Conservation (phyloP, 2,329 filamentous ascomycete species). For the Nannizziopsis arthrosporioides region DNA sequence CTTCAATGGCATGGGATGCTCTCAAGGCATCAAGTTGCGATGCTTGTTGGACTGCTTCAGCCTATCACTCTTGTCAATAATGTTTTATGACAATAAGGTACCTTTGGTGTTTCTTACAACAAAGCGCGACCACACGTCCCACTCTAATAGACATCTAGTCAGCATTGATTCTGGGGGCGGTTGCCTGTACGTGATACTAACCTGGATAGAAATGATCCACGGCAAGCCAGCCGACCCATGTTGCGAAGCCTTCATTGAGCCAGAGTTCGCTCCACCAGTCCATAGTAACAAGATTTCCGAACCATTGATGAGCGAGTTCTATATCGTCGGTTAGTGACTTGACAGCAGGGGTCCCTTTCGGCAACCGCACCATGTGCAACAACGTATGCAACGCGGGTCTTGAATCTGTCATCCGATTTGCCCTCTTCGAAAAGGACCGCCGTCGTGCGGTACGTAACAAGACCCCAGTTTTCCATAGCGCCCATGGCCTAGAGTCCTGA, state of each 20-base stretch:
- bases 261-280: conserved; percentile 93
- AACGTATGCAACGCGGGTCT: conserved; percentile 89
- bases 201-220: conserved; percentile 79
- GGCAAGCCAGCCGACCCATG: conserved; percentile 94
- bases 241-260: conserved; percentile 94
- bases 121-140: conserved; percentile 97
- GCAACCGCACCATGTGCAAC: conserved; percentile 60
- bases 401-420: conserved; percentile 78
- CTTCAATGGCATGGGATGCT: conserved; percentile 90
- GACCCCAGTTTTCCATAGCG: conserved; percentile 93
- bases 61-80: conserved; percentile 41
- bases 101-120: conserved; percentile 55
- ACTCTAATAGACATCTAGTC: conserved; percentile 47
- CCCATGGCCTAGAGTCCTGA: conserved; percentile 37
- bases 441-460: conserved; percentile 91
- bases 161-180: conserved; percentile 11
- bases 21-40: conserved; percentile 82
- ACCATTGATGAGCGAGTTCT: conserved; percentile 94
- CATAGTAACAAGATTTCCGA: conserved; percentile 91
- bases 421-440: conserved; percentile 93
- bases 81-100: conserved; percentile 28
- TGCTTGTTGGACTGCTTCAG: conserved; percentile 84
- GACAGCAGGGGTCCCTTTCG: conserved; percentile 2
- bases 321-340: conserved; percentile 7
- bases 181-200: conserved; percentile 22